Base-by-base conservation (phyloP, 2,329 filamentous ascomycete genomes). In the Fusarium tanahbumbuense region DNA sequence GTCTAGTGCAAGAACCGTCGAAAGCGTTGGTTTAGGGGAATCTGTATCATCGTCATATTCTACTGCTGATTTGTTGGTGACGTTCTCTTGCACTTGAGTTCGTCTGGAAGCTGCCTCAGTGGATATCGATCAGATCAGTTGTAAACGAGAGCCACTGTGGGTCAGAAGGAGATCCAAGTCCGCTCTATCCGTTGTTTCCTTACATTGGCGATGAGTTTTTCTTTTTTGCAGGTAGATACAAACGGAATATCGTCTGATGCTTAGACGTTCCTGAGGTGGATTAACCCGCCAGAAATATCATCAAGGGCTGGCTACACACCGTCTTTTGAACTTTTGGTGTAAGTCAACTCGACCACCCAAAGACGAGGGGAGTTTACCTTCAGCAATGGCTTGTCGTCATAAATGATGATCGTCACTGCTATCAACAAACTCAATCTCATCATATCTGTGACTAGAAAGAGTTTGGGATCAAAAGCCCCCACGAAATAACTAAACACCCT, bases 241-340 rank as follows among this genome's bases (percentile, higher is more conserved):
- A 57, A 32, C 20, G 32, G 28, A 56, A 22, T 23, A 49, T 49
- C 47, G 44, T 9, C 55, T 55, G 55, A 66, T 65, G 16, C 27
- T 40, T 57, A 16, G 22, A 48, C 27, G 22, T 23, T 41, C 8
- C 23, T 8, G 15, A 28, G 15, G 9, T 12, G 37, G 18, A 28
- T 52, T 40, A 10, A 52, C 25, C 18, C 15, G 18, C 32, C 13
- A 28, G 49, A 27, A 53, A 27, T 9, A n/a, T 22, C 20, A 27
- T 27, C 23, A 25, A 53, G 7, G 34, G n/a, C 18, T 40, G 23
- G 9, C 32, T n/a, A 57, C 55, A 73, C 70, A 73, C 70, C 72
- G 72, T 74, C 57, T 67, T 67, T 61, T 61, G 27, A 30, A 48
- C 57, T 58, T 67, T 55, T 61, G 27, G 28, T 53, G 20, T n/a